These are phyloP conservation scores for Amphirosellinia nigrospora DNA, from an alignment of 495 filamentous ascomycete genomes.

Conservation along the genomic window DNA sequence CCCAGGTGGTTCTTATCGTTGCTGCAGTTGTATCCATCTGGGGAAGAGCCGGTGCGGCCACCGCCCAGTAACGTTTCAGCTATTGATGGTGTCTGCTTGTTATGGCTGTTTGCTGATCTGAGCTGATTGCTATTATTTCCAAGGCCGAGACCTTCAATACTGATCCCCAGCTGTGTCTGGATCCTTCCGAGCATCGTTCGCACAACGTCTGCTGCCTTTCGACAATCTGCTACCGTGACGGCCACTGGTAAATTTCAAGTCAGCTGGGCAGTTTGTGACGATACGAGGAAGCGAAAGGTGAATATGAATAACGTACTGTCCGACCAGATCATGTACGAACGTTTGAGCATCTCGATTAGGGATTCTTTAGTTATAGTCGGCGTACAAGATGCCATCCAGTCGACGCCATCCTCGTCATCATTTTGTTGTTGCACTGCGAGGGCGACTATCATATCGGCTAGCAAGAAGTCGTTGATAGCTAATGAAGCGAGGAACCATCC, in stretches of 20 bases:
- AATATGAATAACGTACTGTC: constrained; percentile 28
- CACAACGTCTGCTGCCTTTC: constrained; percentile 34
- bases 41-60: constrained; percentile 22
- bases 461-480: constrained; percentile 55
- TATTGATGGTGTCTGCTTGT: constrained; percentile 22
- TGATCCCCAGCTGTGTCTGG: constrained; percentile 26
- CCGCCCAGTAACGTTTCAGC: constrained; percentile 21
- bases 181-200: constrained; percentile 35
- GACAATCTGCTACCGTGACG: constrained; percentile 27
- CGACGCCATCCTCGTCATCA: constrained; percentile 35
- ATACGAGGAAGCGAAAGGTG: not conserved
- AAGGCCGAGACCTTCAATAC: not conserved
- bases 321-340: constrained; percentile 43
- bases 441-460: constrained; percentile 55
- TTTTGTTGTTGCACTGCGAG: constrained; percentile 45
- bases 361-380: constrained; percentile 35
- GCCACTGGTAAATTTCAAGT: constrained; percentile 26
- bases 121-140: not conserved
- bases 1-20: constrained; percentile 8
- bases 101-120: constrained; percentile 18
- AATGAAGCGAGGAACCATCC: constrained; percentile 52
- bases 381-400: constrained; percentile 35
- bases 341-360: constrained; percentile 36
- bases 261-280: not conserved
- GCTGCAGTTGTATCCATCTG: constrained; percentile 17